Evolutionary conservation across 2,329 filamentous ascomycete species (phyloP).

Genomic region (Fusarium sp.): DNA sequence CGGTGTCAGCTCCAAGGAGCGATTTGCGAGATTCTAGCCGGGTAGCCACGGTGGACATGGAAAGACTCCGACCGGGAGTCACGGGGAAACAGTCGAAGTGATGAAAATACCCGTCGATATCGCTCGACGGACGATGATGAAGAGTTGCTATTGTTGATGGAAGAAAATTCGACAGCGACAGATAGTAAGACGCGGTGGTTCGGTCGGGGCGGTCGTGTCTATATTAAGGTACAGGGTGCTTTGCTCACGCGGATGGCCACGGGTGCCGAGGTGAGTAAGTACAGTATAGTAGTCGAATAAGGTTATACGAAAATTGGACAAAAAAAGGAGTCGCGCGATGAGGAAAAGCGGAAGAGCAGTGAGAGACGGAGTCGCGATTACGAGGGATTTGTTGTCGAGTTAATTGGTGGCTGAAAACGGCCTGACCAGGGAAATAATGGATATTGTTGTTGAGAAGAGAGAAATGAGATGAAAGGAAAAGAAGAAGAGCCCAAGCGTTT

Average conservation of each 20-base stretch:
- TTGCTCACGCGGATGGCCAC: slow-evolving; percentile 23
- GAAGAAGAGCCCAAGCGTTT: slow-evolving; percentile 26
- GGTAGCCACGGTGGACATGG: slow-evolving; percentile 51
- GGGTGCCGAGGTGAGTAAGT: background rate
- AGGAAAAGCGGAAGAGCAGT: slow-evolving; percentile 19
- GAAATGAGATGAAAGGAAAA: slow-evolving; percentile 31
- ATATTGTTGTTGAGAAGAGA: slow-evolving; percentile 29
- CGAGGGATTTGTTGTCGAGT: slow-evolving; percentile 6
- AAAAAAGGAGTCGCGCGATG: slow-evolving; percentile 24
- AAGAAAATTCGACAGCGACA: slow-evolving; percentile 4
- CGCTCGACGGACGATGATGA: slow-evolving; percentile 16
- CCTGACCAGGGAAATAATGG: slow-evolving; percentile 7
- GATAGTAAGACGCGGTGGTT: slow-evolving; percentile 18
- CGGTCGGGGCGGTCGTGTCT: slow-evolving; percentile 26
- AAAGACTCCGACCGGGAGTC: slow-evolving; percentile 52
- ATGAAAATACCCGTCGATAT: slow-evolving; percentile 21
- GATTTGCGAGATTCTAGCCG: slow-evolving; percentile 54
- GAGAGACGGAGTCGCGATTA: slow-evolving; percentile 31
- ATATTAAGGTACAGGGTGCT: slow-evolving; percentile 3
- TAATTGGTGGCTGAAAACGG: slow-evolving; percentile 24
- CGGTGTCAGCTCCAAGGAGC: slow-evolving; percentile 52
- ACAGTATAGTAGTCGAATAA: slow-evolving; percentile 4
- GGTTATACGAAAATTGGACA: slow-evolving; percentile 15
- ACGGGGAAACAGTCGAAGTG: slow-evolving; percentile 19
- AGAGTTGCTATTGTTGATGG: slow-evolving; percentile 3